Conservation (phyloP, 805 yeast species). For the Pichia thaimueangensis region DNA sequence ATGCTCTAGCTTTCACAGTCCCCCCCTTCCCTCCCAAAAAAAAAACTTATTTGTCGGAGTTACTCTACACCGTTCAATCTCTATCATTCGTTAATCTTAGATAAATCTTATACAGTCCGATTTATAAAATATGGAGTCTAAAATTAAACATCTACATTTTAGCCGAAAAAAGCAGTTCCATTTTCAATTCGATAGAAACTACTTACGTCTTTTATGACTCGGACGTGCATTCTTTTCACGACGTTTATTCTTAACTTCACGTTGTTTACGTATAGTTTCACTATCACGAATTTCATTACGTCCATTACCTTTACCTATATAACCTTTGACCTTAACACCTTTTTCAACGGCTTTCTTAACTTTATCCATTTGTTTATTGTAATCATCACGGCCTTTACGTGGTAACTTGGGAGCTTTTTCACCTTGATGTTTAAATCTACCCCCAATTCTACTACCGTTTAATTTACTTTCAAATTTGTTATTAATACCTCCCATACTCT, state of each 20-base stretch:
- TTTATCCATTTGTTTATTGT: conserved; percentile 70
- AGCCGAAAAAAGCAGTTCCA: no score
- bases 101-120: no score
- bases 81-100: neutral
- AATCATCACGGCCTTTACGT: conserved; percentile 87
- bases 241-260: conserved; percentile 64
- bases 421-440: conserved; percentile 66
- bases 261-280: conserved; percentile 71
- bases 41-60: neutral
- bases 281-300: conserved; percentile 57
- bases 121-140: no score
- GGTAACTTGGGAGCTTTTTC: conserved; percentile 81
- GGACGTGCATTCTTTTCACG: conserved; percentile 86
- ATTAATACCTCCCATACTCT: conserved; percentile 19
- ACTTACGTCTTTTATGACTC: conserved; percentile 32
- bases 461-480: conserved; percentile 29
- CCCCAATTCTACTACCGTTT: conserved; percentile 33
- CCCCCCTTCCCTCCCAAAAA: neutral
- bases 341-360: conserved; percentile 72
- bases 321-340: conserved; percentile 69
- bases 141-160: no score
- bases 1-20: neutral
- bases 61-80: neutral
- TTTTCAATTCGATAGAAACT: no score
- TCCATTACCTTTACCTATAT: conserved; percentile 38